These are phyloP conservation scores for Myochromella boudieri DNA, from an alignment of 768 basidiomycete species.

Conservation along the genomic window DNA sequence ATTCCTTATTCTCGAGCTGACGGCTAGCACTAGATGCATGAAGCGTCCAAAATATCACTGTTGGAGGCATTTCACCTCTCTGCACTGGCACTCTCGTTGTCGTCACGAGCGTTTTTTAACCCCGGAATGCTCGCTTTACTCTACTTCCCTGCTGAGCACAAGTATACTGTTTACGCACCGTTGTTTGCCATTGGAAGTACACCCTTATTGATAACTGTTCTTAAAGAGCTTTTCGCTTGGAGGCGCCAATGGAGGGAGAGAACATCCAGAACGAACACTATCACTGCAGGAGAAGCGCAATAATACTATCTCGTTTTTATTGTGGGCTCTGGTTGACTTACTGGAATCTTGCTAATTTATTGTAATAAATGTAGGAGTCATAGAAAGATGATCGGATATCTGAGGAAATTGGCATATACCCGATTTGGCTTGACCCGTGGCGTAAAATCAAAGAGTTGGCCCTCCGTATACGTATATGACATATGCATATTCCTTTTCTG, in stretches of 20 bases:
- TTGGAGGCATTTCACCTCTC: constrained; percentile 56
- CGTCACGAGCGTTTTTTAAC: constrained; percentile 92
- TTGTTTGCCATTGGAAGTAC: constrained; percentile 89
- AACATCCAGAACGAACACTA: no score
- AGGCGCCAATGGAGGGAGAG: constrained; percentile 36
- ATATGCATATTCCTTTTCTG: no score
- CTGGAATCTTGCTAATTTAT: no score
- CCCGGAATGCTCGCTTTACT: constrained; percentile 94
- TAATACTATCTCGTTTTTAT: no score
- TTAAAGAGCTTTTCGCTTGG: constrained; percentile 76
- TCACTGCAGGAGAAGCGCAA: no score
- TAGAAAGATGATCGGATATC: no score
- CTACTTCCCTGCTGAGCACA: constrained; percentile 98
- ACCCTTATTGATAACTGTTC: constrained; percentile 72
- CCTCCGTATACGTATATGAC: no score
- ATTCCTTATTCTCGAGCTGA: neutral
- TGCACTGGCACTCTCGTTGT: constrained; percentile 56
- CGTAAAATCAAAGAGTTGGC: no score
- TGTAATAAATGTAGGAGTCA: no score
- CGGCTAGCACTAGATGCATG: constrained; percentile 35
- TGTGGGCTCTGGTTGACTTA: no score
- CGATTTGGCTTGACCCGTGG: no score
- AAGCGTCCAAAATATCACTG: constrained; percentile 36
- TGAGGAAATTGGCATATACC: no score
- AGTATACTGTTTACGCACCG: constrained; percentile 94